A percentile compares a stretch with the other conserved stretches of the same genome.
Conservation (phyloP, 1,284 basidiomycete genomes). For the Ceratobasidium sp. region DNA sequence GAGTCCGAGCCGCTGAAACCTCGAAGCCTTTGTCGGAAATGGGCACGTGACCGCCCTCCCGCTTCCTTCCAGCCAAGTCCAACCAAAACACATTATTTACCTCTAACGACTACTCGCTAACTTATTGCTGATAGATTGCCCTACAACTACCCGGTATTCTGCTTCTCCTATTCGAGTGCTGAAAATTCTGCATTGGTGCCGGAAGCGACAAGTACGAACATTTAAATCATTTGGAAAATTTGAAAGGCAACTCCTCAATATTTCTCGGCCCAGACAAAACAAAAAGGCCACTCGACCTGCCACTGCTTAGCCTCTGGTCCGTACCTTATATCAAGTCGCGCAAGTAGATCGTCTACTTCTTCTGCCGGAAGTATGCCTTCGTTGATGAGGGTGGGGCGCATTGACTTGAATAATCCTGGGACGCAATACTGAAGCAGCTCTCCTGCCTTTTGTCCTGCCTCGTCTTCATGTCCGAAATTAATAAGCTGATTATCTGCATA, state of each 20-base stretch:
- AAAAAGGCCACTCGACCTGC: conserved; percentile 31
- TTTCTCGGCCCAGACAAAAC: conserved; percentile 38
- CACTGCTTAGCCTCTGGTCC: conserved; percentile 16
- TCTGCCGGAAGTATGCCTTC: conserved; percentile 33
- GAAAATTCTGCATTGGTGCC: too few species aligned
- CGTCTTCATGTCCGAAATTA: background rate
- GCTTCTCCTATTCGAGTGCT: too few species aligned
- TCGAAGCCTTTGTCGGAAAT: too few species aligned
- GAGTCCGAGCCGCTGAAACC: too few species aligned
- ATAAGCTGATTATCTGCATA: background rate
- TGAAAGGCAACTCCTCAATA: background rate
- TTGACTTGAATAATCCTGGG: conserved; percentile 13
- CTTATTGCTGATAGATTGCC: too few species aligned
- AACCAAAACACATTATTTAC: too few species aligned
- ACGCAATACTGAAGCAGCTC: conserved; percentile 28
- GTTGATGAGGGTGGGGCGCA: conserved; percentile 23
- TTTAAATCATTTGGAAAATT: background rate
- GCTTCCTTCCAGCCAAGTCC: too few species aligned
- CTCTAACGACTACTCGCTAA: too few species aligned
- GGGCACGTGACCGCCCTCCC: too few species aligned
- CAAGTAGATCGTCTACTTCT: conserved; percentile 9
- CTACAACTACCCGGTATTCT: too few species aligned
- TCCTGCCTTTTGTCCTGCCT: conserved; percentile 17
- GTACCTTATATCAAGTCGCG: background rate
- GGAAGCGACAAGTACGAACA: too few species aligned